Base-by-base conservation (phyloP, 805 yeast genomes). In the Candida corydali region DNA sequence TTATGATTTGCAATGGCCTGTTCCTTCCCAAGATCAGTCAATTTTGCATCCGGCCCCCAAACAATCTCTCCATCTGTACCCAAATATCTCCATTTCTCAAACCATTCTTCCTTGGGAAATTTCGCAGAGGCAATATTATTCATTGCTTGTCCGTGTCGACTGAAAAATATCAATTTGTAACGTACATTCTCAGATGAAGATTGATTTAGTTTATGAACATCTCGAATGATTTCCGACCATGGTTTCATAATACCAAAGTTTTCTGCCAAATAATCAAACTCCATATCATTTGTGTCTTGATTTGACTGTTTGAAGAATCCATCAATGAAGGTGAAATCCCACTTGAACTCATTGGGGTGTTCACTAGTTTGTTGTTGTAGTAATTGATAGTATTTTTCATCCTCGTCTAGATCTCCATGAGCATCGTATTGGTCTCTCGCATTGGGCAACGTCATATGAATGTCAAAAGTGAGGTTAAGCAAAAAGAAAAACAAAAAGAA, bases 111-210 rank as follows among this genome's bases (percentile, higher is more conserved):
- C 15, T 61, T 38, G 5, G 82, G 81, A 45, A 75, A 77, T 42
- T 70, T 65, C 16, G 51, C 58, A 11, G 76, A 73, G 1, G 75
- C 74, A 26, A 63, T 58, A 44, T 80, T 80, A 42, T 79, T 85
- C 51, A 59, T 72, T 0, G 85, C 86, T 52, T 80, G 82, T 8
- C 86, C 86, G 48, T 80, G 86, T 45, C 86, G 62, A 14, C 80
- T 79, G 41, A 75, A 63, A 35, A 75, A 69, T 3, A 76, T 41
- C 33, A 76, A 47, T 44, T 75, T 76, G 49, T 61, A 73, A 12
- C 43, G 40, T 28, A 54, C 74, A 38, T 65, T 61, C 1, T 40
- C 38, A 0, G 46, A 40, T 9, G 69, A 59, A 6, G 42, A 17
- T 2, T 26, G 31, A 42, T 71, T 71, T 39, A 74, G 51, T 7